A percentile compares a stretch with the other conserved stretches of the same genome.
Evolutionary conservation across 345 rosid genomes (phyloP).

Genomic region (Odontarrhena argentea): DNA sequence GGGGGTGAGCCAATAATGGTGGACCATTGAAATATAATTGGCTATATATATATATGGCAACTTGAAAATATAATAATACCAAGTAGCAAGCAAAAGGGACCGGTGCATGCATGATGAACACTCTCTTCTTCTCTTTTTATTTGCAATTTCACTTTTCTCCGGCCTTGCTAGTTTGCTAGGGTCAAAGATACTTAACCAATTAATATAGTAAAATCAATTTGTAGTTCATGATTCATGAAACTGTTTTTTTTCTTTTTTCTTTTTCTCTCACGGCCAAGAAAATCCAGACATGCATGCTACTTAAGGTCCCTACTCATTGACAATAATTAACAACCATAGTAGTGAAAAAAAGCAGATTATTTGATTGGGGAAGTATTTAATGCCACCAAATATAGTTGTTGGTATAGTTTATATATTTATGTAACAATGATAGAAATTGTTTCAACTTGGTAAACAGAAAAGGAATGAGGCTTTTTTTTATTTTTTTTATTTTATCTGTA

Average conservation of each 20-base stretch:
- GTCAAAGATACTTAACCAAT: constrained; percentile 25
- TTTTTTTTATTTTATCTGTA: too few species aligned
- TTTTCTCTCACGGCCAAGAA: constrained; percentile 22
- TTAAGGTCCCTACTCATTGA: constrained; percentile 20
- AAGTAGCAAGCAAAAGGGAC: constrained; percentile 18
- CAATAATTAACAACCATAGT: neutral
- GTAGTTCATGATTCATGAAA: constrained; percentile 1
- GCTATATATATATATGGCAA: constrained; percentile 27
- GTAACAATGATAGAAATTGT: constrained; percentile 1
- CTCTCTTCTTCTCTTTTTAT: constrained; percentile 22
- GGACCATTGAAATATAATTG: constrained; percentile 36
- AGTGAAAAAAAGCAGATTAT: neutral
- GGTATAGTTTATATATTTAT: constrained; percentile 2
- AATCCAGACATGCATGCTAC: constrained; percentile 25
- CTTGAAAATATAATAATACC: constrained; percentile 26
- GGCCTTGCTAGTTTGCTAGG: constrained; percentile 31
- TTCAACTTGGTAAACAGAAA: constrained; percentile 31
- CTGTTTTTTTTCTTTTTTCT: neutral
- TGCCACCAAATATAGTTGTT: constrained; percentile 21
- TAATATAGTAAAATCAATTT: neutral
- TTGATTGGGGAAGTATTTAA: constrained; percentile 19
- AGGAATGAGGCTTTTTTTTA: neutral
- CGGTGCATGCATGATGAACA: constrained; percentile 40
- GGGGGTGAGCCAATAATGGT: constrained; percentile 28
- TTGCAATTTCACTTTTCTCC: constrained; percentile 10